Conservation (phyloP, 2,329 filamentous ascomycete species). For the Talaromyces sp. region DNA sequence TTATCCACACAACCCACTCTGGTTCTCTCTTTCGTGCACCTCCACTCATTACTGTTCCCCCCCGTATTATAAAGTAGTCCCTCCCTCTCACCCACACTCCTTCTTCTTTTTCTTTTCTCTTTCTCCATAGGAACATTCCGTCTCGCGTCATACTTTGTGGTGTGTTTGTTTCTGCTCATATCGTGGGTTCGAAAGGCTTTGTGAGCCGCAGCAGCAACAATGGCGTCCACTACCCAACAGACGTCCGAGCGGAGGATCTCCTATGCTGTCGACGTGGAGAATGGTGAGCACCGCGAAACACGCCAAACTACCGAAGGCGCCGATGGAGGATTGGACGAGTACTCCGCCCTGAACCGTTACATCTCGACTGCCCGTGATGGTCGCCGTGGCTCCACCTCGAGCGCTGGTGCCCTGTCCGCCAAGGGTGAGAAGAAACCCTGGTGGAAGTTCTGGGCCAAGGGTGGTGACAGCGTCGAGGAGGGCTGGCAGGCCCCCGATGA, state of each 20-base stretch:
- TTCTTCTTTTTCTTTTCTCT: conserved; percentile 24
- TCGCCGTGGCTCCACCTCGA: conserved; percentile 53
- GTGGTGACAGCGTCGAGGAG: conserved; percentile 28
- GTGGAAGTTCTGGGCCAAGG: conserved; percentile 59
- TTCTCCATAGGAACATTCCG: conserved; percentile 40
- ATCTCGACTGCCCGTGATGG: conserved; percentile 67
- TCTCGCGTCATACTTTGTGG: conserved; percentile 42
- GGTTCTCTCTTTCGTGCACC: conserved; percentile 23
- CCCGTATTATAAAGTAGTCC: conserved; percentile 40
- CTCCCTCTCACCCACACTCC: conserved; percentile 32
- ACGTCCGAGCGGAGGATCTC: conserved; percentile 45
- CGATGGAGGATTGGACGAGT: conserved; percentile 57
- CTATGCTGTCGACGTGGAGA: conserved; percentile 48
- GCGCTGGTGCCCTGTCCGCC: conserved; percentile 46
- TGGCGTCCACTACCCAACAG: conserved; percentile 30
- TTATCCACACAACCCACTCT: conserved; percentile 30
- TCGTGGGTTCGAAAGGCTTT: conserved; percentile 40
- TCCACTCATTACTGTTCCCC: conserved; percentile 17
- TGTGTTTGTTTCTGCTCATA: conserved; percentile 40
- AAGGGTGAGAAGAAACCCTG: conserved; percentile 56
- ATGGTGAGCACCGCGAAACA: conserved; percentile 41
- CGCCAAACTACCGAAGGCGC: conserved; percentile 25
- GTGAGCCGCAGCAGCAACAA: conserved; percentile 45
- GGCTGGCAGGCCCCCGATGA: conserved; percentile 62
- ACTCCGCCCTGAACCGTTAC: conserved; percentile 67